A percentile compares a stretch with the other conserved stretches of the same genome.
Conservation (phyloP, 352 stramenopile genomes). For the Phytophthora hybrid region DNA sequence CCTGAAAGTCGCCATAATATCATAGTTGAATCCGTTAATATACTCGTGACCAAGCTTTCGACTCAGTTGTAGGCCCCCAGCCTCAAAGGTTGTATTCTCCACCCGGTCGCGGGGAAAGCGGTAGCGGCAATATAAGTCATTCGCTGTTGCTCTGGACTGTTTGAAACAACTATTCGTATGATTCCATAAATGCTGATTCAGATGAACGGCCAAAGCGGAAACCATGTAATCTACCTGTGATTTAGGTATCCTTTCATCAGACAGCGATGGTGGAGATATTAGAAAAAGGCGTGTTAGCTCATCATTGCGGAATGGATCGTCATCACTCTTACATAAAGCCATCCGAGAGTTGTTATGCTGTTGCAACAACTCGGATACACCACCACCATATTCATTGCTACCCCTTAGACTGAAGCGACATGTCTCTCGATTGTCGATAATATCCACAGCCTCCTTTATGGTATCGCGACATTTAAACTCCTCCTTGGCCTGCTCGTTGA, state of each 20-base stretch:
- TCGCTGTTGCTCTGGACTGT: neutral
- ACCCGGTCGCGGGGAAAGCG: conserved; percentile 3
- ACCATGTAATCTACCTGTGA: conserved; percentile 16
- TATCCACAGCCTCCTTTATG: neutral
- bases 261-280: neutral
- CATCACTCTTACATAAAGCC: too few species aligned
- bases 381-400: too few species aligned
- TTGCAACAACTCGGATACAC: too few species aligned
- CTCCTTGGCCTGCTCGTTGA: neutral
- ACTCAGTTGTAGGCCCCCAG: neutral
- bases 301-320: conserved; percentile 12
- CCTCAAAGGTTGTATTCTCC: neutral
- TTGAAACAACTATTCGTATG: conserved; percentile 17
- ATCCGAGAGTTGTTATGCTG: too few species aligned
- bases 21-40: conserved; percentile 18
- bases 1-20: conserved; percentile 14
- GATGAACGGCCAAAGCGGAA: neutral
- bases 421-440: neutral
- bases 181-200: conserved; percentile 21
- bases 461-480: neutral
- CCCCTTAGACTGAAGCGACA: too few species aligned
- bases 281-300: neutral
- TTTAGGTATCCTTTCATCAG: neutral
- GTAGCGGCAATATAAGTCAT: neutral
- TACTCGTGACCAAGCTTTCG: conserved; percentile 8